Base-by-base conservation (phyloP, 169 alveolate species). In the Plasmodium relictum region DNA sequence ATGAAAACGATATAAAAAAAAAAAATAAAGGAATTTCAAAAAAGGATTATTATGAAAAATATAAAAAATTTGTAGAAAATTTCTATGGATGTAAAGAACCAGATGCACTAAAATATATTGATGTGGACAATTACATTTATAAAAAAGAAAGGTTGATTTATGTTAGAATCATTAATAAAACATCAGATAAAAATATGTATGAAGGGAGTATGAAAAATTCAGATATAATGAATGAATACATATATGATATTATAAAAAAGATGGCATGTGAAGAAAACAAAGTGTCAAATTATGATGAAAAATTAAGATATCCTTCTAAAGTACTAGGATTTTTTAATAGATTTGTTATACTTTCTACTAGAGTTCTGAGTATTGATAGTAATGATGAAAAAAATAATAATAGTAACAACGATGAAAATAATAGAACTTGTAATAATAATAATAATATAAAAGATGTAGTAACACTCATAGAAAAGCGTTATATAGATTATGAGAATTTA, bases 151-250 rank as follows among this genome's bases (percentile, higher is more conserved):
- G 70, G 58, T 20, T 69, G 14, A 24, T 86, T 7, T 86, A 86
- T 42, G 92, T 86, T 44, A 61, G 92, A 86, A 86, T 86, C 37
- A 52, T 86, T 14, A 86, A 86, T 44, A 86, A 86, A 71, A 86
- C 92, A 1, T 24, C 66, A 22, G 92, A 86, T 16, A 31, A 37
- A 59, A 86, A 86, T 58, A 4, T 86, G 41, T 86, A 86, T 66
- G 92, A 86, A 86, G 92, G 92, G 0, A 71, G 88, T 73, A 86
- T 86, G 92, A 48, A 24, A 58, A 56, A 71, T 39, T n/a, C 70
- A n/a, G 92, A 86, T 22, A 37, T 7, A 0, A 59, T 86, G 24
- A 56, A 70, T 39, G 26, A 56, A 24, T 26, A 86, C 37, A 71
- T 71, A 44, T 86, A 86, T 86, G 70, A 86, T 6, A 69, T 86